Base-by-base conservation (phyloP, 2,329 filamentous ascomycete genomes). In the Beauveria bassiana region DNA sequence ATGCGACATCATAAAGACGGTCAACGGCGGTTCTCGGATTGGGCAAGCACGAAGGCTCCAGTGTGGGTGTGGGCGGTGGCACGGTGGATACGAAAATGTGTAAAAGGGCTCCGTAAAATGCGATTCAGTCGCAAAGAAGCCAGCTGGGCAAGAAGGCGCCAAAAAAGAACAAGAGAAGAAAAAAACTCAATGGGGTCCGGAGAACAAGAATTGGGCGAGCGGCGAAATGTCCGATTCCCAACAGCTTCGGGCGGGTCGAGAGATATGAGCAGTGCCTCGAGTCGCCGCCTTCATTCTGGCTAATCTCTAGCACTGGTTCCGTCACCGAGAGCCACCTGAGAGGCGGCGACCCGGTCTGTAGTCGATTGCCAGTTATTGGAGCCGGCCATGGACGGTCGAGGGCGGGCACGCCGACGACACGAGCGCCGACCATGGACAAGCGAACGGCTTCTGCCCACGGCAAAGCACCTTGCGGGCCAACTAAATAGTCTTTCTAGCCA, bases 21-120 rank as follows among this genome's bases (percentile, higher is more conserved):
- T 47, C 53, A 62, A 56, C 61, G 61, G 61, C 61, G 61, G 61
- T 62, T 62, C 49, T 62, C 61, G 61, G 61, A 61, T 61, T 49
- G 34, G 51, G 14, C 28, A 45, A 38, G 5, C 16, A 54, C 20
- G 34, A 38, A 46, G 49, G 47, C 42, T 54, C 58, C 57, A 52
- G 46, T 59, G 22, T 50, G 22, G 45, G 34, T 47, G 51, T 55
- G 43, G 51, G 40, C 20, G 43, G 51, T 34, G 31, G 31, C 31
- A 34, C 10, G 10, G 31, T 54, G 43, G 59, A 61, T 43, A 54
- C 40, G 40, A 45, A 49, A 50, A 49, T 54, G 49, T 47, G 43
- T 28, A 52, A 42, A 50, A 42, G 26, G 28, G 43, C 51, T 49
- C 59, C 49, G 58, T 60, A 53, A 54, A 60, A 54, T 49, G 40